These are phyloP conservation scores for Trametes cinnabarina DNA, from an alignment of 768 basidiomycete genomes.

Conservation along the genomic window DNA sequence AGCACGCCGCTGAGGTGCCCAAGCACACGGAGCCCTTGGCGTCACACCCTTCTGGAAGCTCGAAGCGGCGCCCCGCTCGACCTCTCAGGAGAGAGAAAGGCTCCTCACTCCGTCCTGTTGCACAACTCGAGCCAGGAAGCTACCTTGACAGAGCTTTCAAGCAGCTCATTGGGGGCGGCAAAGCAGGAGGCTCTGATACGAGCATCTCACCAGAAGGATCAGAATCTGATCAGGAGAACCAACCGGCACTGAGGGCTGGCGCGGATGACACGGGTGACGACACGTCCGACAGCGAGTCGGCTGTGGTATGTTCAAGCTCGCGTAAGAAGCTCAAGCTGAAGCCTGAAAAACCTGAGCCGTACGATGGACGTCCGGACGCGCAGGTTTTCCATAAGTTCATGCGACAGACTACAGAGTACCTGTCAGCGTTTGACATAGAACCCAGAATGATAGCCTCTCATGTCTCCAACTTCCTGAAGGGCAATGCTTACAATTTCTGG, in stretches of 20 bases:
- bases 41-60: too few relatives aligned
- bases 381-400: slow-evolving; percentile 19
- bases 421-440: background rate
- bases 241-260: background rate
- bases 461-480: slow-evolving; percentile 20
- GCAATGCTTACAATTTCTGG: slow-evolving; percentile 26
- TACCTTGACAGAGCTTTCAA: slow-evolving; percentile 10
- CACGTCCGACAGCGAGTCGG: background rate
- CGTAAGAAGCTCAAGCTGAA: slow-evolving; percentile 1
- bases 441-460: background rate
- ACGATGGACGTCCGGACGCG: slow-evolving; percentile 7
- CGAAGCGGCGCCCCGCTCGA: background rate
- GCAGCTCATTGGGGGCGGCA: background rate
- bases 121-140: slow-evolving; percentile 10
- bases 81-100: background rate
- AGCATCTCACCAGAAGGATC: background rate
- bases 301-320: background rate
- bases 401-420: slow-evolving; percentile 7
- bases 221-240: too few relatives aligned
- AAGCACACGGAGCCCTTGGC: too few relatives aligned
- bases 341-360: slow-evolving; percentile 14
- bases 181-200: background rate
- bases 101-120: background rate
- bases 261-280: background rate
- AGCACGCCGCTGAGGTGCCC: too few relatives aligned